Evolutionary conservation across 768 basidiomycete species (phyloP), one percentile per base, ranked within the genome.

Genomic region (Leccinum incarnatum): DNA sequence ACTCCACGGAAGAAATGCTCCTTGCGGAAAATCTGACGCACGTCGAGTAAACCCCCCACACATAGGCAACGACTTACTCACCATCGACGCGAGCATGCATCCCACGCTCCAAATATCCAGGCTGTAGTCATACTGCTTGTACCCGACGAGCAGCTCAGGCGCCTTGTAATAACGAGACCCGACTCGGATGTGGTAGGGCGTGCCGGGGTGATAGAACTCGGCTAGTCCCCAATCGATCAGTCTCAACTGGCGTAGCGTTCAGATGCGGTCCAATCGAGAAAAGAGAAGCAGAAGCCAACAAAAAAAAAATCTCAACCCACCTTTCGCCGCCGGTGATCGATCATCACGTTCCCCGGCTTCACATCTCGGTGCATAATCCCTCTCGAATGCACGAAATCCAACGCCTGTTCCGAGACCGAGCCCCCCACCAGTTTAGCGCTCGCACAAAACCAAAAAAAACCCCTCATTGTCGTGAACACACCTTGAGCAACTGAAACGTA

Each of bases 151-250:
- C 42, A 89, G 70, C 67, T 89, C 87, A 5, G 87, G 88, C 7
- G 85, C 86, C 69, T 89, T 88, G 78, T 86, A 89, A 71, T 88
- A 88, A 64, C 86, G 78, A 54, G 81, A 83, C 19, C 87, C 86
- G 21, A 89, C 88, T 30, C 88, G 81, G 58, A 89, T 85, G 67
- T 89, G 87, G 73, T 88, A 88, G 36, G 86, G 81, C 49, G 82
- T 84, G 50, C 80, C 79, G 2, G 86, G 83, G 64, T 88, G 86
- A 69, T 89, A 89, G 71, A 89, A 89, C 68, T 89, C 88, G 36
- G 87, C 88, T 55, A 89, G 71, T 34, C 88, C 88, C 88, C 88
- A 89, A 72, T 89, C 88, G 61, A 89, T 89, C 58, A 89, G 69
- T 25, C 80, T 75, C 51, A 83, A 67, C 82, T 83, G 61, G 29